A percentile compares a stretch with the other conserved stretches of the same genome.
Evolutionary conservation across 2,329 filamentous ascomycete genomes (phyloP).

Genomic region (Sarocladium kiliense): DNA sequence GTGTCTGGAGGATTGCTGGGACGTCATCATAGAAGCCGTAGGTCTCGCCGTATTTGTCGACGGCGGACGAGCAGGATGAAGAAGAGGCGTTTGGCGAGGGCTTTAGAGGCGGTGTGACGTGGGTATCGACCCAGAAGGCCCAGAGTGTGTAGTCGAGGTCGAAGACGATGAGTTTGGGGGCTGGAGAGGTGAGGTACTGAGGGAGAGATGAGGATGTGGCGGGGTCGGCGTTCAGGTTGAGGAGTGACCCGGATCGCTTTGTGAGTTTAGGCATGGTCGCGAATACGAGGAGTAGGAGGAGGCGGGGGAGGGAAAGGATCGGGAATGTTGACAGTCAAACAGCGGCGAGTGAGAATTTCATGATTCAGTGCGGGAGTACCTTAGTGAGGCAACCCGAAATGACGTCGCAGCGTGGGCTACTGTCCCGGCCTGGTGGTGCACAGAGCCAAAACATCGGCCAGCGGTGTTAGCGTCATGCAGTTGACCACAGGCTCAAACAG

Average conservation of each 20-base stretch:
- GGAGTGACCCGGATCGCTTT: not conserved
- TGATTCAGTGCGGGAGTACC: no score
- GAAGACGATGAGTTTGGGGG: conserved; percentile 83
- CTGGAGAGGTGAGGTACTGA: conserved; percentile 50
- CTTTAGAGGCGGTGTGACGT: conserved; percentile 70
- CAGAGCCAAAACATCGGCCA: no score
- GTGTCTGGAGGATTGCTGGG: conserved; percentile 59
- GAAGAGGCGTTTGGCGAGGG: conserved; percentile 35
- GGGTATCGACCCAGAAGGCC: conserved; percentile 97
- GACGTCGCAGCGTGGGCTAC: no score
- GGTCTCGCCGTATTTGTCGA: conserved; percentile 57
- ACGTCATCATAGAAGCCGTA: conserved; percentile 70
- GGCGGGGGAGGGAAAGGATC: no score
- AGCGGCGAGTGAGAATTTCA: no score
- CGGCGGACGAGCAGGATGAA: conserved; percentile 29
- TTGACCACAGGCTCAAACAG: no score
- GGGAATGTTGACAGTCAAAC: no score
- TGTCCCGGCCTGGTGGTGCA: no score
- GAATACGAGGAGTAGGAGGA: no score
- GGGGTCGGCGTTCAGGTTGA: not conserved
- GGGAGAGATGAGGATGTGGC: conserved; percentile 23
- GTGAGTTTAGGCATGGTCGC: conserved; percentile 4
- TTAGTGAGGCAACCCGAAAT: no score
- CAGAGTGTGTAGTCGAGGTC: conserved; percentile 98
- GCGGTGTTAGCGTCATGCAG: no score